A percentile compares a stretch with the other conserved stretches of the same genome.
Conservation (phyloP, 2,329 filamentous ascomycete genomes). For the Raffaelea albimanens region DNA sequence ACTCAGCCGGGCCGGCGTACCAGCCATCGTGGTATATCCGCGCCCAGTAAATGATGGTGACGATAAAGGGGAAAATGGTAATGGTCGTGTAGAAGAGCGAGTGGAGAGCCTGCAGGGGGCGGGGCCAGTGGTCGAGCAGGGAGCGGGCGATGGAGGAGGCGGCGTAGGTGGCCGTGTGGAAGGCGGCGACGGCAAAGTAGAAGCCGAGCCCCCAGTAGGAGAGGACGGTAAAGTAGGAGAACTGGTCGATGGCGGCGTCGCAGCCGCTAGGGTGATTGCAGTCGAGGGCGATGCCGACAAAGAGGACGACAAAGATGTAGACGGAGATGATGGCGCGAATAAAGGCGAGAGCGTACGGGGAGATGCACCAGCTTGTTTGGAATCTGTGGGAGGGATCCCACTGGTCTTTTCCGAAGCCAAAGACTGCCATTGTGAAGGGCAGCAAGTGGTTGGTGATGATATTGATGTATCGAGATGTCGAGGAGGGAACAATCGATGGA, state of each 20-base stretch:
- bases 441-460: background rate
- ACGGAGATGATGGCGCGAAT: slow-evolving; percentile 47
- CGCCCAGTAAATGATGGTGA: slow-evolving; percentile 63
- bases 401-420: slow-evolving; percentile 29
- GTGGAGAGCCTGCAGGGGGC: slow-evolving; percentile 55
- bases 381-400: slow-evolving; percentile 57
- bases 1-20: slow-evolving; percentile 39
- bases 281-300: slow-evolving; percentile 52
- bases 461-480: too few relatives aligned
- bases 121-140: slow-evolving; percentile 50
- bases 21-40: slow-evolving; percentile 44
- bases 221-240: slow-evolving; percentile 76
- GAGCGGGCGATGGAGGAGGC: slow-evolving; percentile 31
- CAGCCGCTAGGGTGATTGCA: slow-evolving; percentile 41
- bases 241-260: slow-evolving; percentile 40
- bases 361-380: slow-evolving; percentile 73
- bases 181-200: slow-evolving; percentile 60
- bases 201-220: slow-evolving; percentile 78
- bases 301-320: slow-evolving; percentile 61
- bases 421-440: slow-evolving; percentile 12
- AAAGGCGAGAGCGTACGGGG: slow-evolving; percentile 51
- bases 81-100: slow-evolving; percentile 54
- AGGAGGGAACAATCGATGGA: too few relatives aligned
- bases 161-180: slow-evolving; percentile 63
- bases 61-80: slow-evolving; percentile 56